Evolutionary conservation across 108 stramenopile genomes (phyloP), one percentile per base, ranked within the genome.

Genomic region (Schizochytrium sp.): DNA sequence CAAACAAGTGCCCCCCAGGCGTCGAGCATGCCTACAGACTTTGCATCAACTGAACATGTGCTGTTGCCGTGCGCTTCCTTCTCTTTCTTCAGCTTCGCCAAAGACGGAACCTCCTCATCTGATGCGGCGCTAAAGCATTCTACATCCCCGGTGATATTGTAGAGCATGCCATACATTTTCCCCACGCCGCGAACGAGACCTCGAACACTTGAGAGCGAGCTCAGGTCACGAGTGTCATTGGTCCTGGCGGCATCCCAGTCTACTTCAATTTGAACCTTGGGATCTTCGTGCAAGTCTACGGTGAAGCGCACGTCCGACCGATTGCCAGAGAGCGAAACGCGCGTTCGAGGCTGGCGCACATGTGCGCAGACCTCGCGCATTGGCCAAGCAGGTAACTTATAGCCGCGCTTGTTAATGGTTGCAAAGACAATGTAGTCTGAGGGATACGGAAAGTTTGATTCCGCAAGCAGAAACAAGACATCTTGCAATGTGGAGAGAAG

Each of bases 301-400:
- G 87, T 91, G 87, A 92, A 95, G 3, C 58, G 60, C 2, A 95
- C 94, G 48, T 92, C 76, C 23, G 76, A 57, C 10, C 72, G n/a
- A 69, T 89, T 45, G 57, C 95, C 94, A 10, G 87, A 19, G 58
- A 94, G 83, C 18, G 21, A 25, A 58, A 95, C 88, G 5, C 93
- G 91, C 60, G 63, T 90, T 87, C 94, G 88, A 12, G 87, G 51
- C 29, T 92, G 43, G 21, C 87, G 60, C 18, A 88, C 58, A n/a
- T 89, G 87, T 89, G 91, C 90, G 72, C 95, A 96, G 8, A 94
- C 95, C 45, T 88, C 89, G 58, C 94, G 94, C 28, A 93, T 88
- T 5, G 96, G 95, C 94, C 94, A 96, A 3, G 96, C 89, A 4
- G 96, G 96, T 5, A 96, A 90, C 0, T 89, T 91, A n/a, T 90